A percentile compares a stretch with the other conserved stretches of the same genome.
These are phyloP conservation scores for Paspalum vaginatum DNA, from an alignment of 176 grass and related monocot species.

Conservation along the genomic window DNA sequence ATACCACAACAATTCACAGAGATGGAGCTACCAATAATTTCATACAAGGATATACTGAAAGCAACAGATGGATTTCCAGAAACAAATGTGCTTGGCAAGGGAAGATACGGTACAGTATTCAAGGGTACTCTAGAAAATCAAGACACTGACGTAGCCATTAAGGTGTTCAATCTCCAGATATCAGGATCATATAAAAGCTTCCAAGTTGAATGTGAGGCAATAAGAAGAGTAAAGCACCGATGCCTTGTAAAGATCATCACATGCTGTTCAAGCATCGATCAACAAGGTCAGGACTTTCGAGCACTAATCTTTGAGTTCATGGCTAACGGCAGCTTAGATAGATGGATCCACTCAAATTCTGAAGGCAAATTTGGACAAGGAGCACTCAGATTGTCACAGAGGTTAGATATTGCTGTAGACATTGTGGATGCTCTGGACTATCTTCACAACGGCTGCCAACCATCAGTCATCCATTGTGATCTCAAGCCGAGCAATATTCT, in stretches of 20 bases:
- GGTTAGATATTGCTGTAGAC: conserved; percentile 21
- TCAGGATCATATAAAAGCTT: conserved; percentile 39
- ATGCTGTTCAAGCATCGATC: conserved; percentile 40
- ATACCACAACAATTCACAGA: not conserved
- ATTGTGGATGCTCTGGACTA: conserved; percentile 39
- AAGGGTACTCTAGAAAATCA: not conserved
- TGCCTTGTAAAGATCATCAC: conserved; percentile 49
- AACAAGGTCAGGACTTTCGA: conserved; percentile 42
- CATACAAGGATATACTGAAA: conserved; percentile 4
- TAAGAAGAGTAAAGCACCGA: conserved; percentile 42
- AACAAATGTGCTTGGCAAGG: conserved; percentile 35
- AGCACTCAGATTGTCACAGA: conserved; percentile 28
- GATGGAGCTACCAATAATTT: conserved; percentile 1
- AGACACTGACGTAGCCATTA: not conserved
- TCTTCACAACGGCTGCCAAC: conserved; percentile 32
- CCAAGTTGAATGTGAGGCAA: conserved; percentile 42
- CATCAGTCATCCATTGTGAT: conserved; percentile 57
- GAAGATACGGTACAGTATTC: conserved; percentile 31
- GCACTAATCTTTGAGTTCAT: conserved; percentile 41
- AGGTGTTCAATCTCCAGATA: conserved; percentile 42
- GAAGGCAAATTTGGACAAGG: not conserved
- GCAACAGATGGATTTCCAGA: conserved; percentile 38
- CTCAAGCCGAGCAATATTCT: conserved; percentile 71
- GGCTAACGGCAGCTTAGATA: conserved; percentile 42
- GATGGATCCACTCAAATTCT: conserved; percentile 43